Evolutionary conservation across 768 basidiomycete genomes (phyloP), one percentile per base, ranked within the genome.

Genomic region (Lentinula edodes): DNA sequence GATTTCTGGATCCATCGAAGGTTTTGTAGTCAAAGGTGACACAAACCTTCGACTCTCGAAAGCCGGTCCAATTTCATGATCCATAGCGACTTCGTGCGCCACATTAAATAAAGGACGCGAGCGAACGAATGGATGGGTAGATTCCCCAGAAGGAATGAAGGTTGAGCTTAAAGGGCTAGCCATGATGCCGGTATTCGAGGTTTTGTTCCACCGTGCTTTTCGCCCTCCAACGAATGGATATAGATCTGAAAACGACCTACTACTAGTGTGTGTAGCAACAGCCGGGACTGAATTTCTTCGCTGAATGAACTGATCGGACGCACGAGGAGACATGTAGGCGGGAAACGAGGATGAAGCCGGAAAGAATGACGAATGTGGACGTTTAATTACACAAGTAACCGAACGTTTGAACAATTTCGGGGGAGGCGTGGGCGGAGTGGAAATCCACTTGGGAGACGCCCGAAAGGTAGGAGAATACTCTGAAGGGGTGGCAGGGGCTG

Each of bases 351-450:
- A 72, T 34, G 83, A 83, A 51, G 76, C 72, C 8, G 78, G 66
- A 48, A 80, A 51, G 39, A 61, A 48, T 34, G 72, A 64, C 13
- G 74, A 69, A 41, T 69, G 65, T 58, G 72, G 71, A 45, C 71
- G 70, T 51, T 66, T 71, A 61, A 71, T 71, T 60, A 72, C 66
- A 59, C 70, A 70, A 55, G 74, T 72, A 55, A 74, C 70, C 2
- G 75, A 75, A 58, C 75, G 74, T 54, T 76, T 78, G 61, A 75
- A 61, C 62, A 71, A 66, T 65, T 75, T 77, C 56, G 77, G 72
- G 20, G 83, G 83, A 41, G 85, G 83, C 10, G 84, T 85, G 32
- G 84, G 83, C 32, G 83, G 84, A 9, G 80, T 83, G 13, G 84
- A 80, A 46, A 79, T 82, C 84, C 84, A 84, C 53, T 78, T 83